phyloP scores from a whole-genome alignment of 176 grass and related monocot species.

The Lolium perenne region DNA sequence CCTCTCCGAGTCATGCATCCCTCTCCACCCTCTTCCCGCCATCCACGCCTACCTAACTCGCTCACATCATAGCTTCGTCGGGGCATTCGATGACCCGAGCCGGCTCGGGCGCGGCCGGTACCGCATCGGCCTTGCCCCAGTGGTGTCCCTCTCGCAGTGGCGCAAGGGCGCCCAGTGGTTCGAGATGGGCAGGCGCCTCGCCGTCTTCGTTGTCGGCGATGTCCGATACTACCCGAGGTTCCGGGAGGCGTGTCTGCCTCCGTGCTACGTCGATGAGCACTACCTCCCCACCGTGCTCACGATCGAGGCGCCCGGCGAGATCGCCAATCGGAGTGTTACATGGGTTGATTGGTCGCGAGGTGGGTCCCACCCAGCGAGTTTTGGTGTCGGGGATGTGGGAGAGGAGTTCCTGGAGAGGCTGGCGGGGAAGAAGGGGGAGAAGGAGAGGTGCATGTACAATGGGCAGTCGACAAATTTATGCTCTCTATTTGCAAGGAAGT shows the following conservation, averaged over 20 bases:
- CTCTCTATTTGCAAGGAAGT: slow-evolving; percentile 74
- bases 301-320: slow-evolving; percentile 1
- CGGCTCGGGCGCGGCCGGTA: slow-evolving; percentile 61
- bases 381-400: slow-evolving; percentile 41
- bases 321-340: slow-evolving; percentile 56
- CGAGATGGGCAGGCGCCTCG: slow-evolving; percentile 50
- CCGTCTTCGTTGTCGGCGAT: slow-evolving; percentile 50
- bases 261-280: slow-evolving; percentile 78
- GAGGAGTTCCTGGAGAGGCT: slow-evolving; percentile 44
- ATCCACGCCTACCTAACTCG: slow-evolving; percentile 54
- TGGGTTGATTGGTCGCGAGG: slow-evolving; percentile 83
- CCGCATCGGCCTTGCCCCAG: slow-evolving; percentile 41
- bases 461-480: slow-evolving; percentile 46
- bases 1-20: slow-evolving; percentile 72
- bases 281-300: slow-evolving; percentile 71
- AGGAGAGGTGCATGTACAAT: slow-evolving; percentile 52
- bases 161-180: slow-evolving; percentile 87
- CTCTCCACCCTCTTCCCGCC: slow-evolving; percentile 48
- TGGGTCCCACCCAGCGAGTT: slow-evolving; percentile 73
- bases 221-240: slow-evolving; percentile 66
- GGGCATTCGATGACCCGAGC: slow-evolving; percentile 59
- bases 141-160: slow-evolving; percentile 43
- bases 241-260: slow-evolving; percentile 35
- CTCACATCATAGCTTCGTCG: slow-evolving; percentile 56
- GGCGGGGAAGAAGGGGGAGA: neutral